A percentile compares a stretch with the other conserved stretches of the same genome.
These are phyloP conservation scores for Potentilla sterilis DNA, from an alignment of 306 rosid species.

Conservation along the genomic window DNA sequence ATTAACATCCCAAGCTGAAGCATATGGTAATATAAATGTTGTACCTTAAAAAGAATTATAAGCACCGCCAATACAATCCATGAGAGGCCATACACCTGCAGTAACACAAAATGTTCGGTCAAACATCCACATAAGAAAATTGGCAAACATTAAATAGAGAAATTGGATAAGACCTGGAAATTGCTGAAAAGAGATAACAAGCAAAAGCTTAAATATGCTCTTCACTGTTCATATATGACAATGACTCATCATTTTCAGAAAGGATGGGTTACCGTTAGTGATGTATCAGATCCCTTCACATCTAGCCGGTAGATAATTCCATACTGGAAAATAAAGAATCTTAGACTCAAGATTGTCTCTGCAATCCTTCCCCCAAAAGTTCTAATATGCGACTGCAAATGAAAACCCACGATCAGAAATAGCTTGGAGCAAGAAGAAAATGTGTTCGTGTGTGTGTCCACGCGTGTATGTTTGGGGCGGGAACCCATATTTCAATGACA, in stretches of 20 bases:
- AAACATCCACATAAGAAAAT: not conserved
- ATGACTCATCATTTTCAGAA: not conserved
- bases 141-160: not conserved
- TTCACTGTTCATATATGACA: not conserved
- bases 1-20: not conserved
- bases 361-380: conserved; percentile 70
- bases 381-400: conserved; percentile 71
- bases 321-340: conserved; percentile 94
- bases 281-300: conserved; percentile 54
- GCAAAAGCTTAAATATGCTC: conserved; percentile 1
- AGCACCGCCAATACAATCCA: conserved; percentile 76
- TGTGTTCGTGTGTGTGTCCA: not conserved
- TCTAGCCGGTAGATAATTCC: conserved; percentile 87
- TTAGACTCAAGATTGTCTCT: conserved; percentile 76
- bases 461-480: not conserved
- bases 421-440: not conserved
- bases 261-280: conserved; percentile 64
- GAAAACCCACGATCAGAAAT: not conserved
- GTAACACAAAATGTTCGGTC: not conserved
- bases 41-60: conserved; percentile 87
- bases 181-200: not conserved
- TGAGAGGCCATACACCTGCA: conserved; percentile 81
- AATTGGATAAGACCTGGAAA: not conserved
- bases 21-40: not conserved
- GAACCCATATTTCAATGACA: not conserved